Evolutionary conservation across 345 rosid genomes (phyloP), one percentile per base, ranked within the genome.

Genomic region (Syzygium oleosum): DNA sequence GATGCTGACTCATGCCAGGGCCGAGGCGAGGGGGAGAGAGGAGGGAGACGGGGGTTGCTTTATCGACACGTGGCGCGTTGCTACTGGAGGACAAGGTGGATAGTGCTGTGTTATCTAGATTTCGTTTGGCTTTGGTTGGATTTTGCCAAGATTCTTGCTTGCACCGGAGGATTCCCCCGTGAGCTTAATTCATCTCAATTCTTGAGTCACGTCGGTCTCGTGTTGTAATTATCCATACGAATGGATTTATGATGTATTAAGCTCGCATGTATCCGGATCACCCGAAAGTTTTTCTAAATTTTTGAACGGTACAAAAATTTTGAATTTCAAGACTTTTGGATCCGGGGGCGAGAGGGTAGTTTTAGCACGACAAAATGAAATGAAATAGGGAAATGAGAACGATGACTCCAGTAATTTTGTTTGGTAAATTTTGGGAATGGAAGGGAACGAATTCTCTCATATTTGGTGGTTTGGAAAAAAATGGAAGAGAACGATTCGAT

Each of bases 81-180:
- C 7, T 88, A 91, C 92, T 94, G 97, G 95, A 2, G 29, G 73
- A 31, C 7, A 2, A 21, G 15, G 84, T 54, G 90, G 95, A 93
- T 95, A 91, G 90, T 90, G 91, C 84, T 90, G 93, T 87, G 94
- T 89, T 91, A 92, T 92, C 95, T 88, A 86, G 96, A 93, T 94
- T 94, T 92, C 93, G 90, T 88, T 84, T 85, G 38, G 88, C 80
- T 53, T 27, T 10, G 80, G 88, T 89, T 63, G 63, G 88, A 85
- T 80, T 53, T 31, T 22, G 41, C 51, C n/a, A 21, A 17, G 23
- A 12, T 31, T 49, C 78, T 34, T 15, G 23, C 41, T 65, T 4
- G 11, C 34, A 25, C 23, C 2, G 80, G 46, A 73, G 34, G 80
- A 2, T 43, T 7, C 46, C 46, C 23, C 79, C 79, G 23, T 0